Percentiles rank a stretch among this genome's conserved stretches.
Evolutionary conservation across 306 rosid genomes (phyloP).

Genomic region (Alnus glutinosa): DNA sequence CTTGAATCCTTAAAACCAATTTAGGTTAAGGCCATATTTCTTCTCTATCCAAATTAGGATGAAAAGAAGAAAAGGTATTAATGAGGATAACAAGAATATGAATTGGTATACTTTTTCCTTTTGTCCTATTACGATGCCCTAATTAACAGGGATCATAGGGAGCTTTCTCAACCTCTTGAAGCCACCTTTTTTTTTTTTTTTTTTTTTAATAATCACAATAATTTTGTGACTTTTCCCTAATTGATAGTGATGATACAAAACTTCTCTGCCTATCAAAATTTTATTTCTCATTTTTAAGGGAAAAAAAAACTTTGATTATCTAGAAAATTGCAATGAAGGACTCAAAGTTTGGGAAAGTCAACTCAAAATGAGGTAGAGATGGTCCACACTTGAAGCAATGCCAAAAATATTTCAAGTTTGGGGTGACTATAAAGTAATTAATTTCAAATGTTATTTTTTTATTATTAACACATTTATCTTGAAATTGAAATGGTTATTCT

Average conservation of each 20-base stretch:
- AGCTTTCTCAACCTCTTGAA: conserved; percentile 29
- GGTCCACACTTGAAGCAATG: too few relatives aligned
- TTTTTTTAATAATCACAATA: conserved; percentile 10
- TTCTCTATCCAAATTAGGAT: conserved; percentile 18
- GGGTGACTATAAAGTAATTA: too few relatives aligned
- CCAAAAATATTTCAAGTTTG: too few relatives aligned
- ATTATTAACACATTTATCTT: too few relatives aligned
- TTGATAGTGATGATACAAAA: conserved; percentile 23
- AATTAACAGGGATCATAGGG: conserved; percentile 21
- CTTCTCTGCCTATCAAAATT: conserved; percentile 16
- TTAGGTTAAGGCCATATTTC: conserved; percentile 3
- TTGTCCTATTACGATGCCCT: conserved; percentile 42
- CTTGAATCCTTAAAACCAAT: conserved; percentile 19
- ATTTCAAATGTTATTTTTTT: too few relatives aligned
- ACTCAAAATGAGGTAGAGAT: too few relatives aligned
- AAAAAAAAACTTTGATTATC: not conserved
- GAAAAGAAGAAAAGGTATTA: conserved; percentile 25
- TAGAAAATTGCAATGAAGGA: not conserved
- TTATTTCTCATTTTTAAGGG: not conserved
- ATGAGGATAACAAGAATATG: conserved; percentile 24
- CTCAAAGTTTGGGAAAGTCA: too few relatives aligned
- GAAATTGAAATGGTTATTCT: too few relatives aligned
- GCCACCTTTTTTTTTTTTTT: not conserved
- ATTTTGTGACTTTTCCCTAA: conserved; percentile 4
- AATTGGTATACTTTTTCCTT: conserved; percentile 4